Evolutionary conservation across 257 asterid genomes (phyloP).

Genomic region (Mentha longifolia): DNA sequence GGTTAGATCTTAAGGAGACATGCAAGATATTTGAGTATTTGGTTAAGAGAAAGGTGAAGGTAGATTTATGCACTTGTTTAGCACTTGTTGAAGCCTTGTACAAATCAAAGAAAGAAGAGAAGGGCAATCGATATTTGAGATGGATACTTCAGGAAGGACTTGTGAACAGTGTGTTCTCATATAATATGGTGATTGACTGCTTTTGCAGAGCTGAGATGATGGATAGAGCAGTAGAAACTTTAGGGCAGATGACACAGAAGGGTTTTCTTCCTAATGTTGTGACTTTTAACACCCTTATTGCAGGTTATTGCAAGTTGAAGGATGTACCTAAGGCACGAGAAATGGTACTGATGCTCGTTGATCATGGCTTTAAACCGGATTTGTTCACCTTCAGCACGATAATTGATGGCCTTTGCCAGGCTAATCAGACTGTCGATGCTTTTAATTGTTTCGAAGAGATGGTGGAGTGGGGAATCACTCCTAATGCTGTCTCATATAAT

Average conservation of each 20-base stretch:
- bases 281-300: conserved; percentile 79
- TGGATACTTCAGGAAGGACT: conserved; percentile 55
- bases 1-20: conserved; percentile 59
- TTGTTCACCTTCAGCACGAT: conserved; percentile 76
- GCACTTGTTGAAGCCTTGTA: conserved; percentile 63
- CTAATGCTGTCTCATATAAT: conserved; percentile 69
- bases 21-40: conserved; percentile 65
- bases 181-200: conserved; percentile 81
- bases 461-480: conserved; percentile 79
- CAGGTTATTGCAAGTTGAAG: conserved; percentile 69
- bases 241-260: conserved; percentile 59
- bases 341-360: conserved; percentile 59
- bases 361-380: conserved; percentile 69
- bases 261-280: conserved; percentile 64
- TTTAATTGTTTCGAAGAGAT: conserved; percentile 78
- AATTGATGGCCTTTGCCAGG: conserved; percentile 78
- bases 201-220: conserved; percentile 80
- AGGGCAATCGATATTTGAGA: conserved; percentile 59
- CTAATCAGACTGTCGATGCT: conserved; percentile 64
- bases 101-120: conserved; percentile 52
- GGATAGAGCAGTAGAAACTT: conserved; percentile 56
- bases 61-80: conserved; percentile 58
- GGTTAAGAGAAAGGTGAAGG: conserved; percentile 49
- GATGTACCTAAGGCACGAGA: conserved; percentile 55
- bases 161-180: conserved; percentile 53